Evolutionary conservation across 129 eudicot species (phyloP), one percentile per base, ranked within the genome.

Genomic region (Pseudognaphalium luteoalbum): DNA sequence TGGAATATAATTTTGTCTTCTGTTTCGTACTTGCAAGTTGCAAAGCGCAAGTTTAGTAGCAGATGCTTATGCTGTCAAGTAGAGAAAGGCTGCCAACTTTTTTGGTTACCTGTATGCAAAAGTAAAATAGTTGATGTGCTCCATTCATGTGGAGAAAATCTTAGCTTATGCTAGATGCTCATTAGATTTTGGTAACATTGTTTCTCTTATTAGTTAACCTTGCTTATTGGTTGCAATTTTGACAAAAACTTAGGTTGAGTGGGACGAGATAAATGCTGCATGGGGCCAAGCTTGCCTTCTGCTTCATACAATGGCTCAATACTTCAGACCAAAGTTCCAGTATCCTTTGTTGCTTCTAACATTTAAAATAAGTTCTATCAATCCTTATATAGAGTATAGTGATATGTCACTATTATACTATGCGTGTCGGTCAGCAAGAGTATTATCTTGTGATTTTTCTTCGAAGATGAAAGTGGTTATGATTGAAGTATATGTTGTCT

Each of bases 261-360:
- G 98, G 98, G 97, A 94, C 41, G 98, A 91, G 87, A 91, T 89
- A 84, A 91, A 94, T 86, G 98, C 97, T 84, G 98, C 98, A 64
- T 94, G 98, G 98, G 97, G 97, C 35, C 98, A 91, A 82, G 97
- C 98, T 66, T 94, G 97, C 74, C 96, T 91, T 81, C 90, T 94
- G 74, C 98, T 94, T 74, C 97, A 94, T 52, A 89, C 98, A 44
- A 94, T 94, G 98, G 89, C 96, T 75, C 98, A 94, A 69, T 82
- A 91, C 81, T 94, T 89, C 80, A 74, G 89, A 60, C 97, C 98
- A 62, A 86, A 91, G 79, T 94, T 89, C 68, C 90, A 59, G 99
- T 94, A 94, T 94, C 97, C 97, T 91, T 72, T 63, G 6, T 33
- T 60, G 70, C 14, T 71, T 71, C 47, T 47, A 11, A 16, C 16